Evolutionary conservation across 2,329 filamentous ascomycete genomes (phyloP), one percentile per base, ranked within the genome.

Genomic region (Calcarisporium arbuscula): DNA sequence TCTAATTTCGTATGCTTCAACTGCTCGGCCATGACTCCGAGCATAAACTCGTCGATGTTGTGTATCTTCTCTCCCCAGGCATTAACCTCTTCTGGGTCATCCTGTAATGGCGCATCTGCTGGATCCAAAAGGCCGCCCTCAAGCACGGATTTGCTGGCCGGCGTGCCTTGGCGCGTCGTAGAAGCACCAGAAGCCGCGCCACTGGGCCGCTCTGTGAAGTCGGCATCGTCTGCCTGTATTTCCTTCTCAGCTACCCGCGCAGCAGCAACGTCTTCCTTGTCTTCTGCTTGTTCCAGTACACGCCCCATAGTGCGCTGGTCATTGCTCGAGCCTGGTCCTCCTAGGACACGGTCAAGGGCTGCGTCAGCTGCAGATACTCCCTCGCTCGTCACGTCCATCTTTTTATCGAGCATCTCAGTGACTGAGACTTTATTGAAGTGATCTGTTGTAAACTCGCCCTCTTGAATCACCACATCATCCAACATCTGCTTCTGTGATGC

Each of bases 401-500:
- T 69, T 10, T 74, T 72, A 34, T 72, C 74, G 18, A 86, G 67
- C 32, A 85, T 80, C 40, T 86, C 84, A 23, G 76, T 71, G 32
- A 82, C 80, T 66, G 46, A 89, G 28, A 85, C 68, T 49, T 82
- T 87, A 50, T 88, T 88, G 61, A 95, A 90, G 57, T 95, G 89
- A 51, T 98, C 92, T 0, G 92, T 98, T 0, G 90, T 98, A 57
- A 98, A 98, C 46, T 90, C 88, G 43, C 92, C 92, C 56, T 96
- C 92, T 54, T 98, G 94, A 47, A 98, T 98, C 37, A 98, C 89
- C 7, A 98, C 87, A 44, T 98, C 92, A 51, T 98, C 92, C 1
- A 98, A 74, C 77, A 98, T 88, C 49, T 94, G 85, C 65, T 98
- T 98, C 60, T 98, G 92, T 34, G 92, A 94, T 10, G 88, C 88